phyloP scores from a whole-genome alignment of 2,329 filamentous ascomycete genomes.

The Phoma sp. region DNA sequence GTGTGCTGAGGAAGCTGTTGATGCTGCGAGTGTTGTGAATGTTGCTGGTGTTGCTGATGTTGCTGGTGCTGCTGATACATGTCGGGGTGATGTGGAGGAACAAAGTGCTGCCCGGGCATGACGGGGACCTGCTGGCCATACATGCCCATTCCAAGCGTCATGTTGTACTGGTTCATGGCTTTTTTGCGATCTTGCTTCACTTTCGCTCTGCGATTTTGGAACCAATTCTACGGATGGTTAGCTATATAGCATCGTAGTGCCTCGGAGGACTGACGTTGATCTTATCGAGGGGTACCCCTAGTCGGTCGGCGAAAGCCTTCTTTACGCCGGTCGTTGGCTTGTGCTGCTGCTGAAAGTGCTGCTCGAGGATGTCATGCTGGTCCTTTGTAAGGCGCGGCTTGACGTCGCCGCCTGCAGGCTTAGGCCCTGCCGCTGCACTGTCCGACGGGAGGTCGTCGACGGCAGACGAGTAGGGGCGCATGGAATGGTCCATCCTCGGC shows the following conservation, averaged over 20 bases:
- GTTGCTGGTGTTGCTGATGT: conserved; percentile 5
- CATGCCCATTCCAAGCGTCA: conserved; percentile 38
- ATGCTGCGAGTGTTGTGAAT: background rate
- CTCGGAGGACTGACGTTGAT: conserved; percentile 56
- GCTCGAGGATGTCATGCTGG: conserved; percentile 60
- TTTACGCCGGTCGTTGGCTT: conserved; percentile 60
- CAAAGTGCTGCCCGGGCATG: conserved; percentile 26
- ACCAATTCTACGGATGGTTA: conserved; percentile 58
- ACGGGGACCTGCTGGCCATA: conserved; percentile 31
- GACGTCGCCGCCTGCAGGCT: conserved; percentile 50
- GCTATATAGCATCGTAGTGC: conserved; percentile 13
- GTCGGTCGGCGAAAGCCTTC: conserved; percentile 56
- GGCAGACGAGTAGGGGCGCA: conserved; percentile 28
- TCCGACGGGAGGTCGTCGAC: conserved; percentile 20
- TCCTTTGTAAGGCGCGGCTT: conserved; percentile 61
- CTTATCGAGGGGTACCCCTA: conserved; percentile 59
- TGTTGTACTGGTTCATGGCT: conserved; percentile 47
- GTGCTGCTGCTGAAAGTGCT: conserved; percentile 55
- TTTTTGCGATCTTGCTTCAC: conserved; percentile 61
- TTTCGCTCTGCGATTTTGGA: conserved; percentile 60
- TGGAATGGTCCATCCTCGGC: conserved; percentile 39
- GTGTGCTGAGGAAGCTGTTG: conserved; percentile 3
- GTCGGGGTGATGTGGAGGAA: conserved; percentile 10
- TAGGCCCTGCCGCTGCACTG: conserved; percentile 29
- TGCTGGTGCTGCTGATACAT: conserved; percentile 16